Evolutionary conservation across 306 rosid genomes (phyloP).

Genomic region (Argentina anserina): DNA sequence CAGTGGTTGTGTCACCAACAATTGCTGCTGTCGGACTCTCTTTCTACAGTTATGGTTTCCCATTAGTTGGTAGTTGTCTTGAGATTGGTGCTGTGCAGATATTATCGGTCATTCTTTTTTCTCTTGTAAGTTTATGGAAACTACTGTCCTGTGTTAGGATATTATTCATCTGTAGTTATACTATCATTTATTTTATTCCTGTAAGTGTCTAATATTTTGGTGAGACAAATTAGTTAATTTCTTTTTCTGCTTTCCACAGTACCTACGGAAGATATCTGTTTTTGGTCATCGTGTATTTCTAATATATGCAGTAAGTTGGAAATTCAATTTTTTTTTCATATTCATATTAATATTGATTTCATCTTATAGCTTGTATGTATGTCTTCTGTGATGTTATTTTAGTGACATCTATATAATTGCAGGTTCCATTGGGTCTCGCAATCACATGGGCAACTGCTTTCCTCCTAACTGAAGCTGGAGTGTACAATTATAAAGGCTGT

Average conservation of each 20-base stretch:
- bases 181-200: not conserved
- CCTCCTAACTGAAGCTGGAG: conserved; percentile 82
- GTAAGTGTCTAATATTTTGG: not conserved
- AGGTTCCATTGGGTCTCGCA: conserved; percentile 97
- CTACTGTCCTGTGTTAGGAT: conserved; percentile 3
- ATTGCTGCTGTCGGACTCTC: conserved; percentile 99
- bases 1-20: conserved; percentile 94
- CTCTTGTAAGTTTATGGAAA: conserved; percentile 73
- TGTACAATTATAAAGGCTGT: conserved; percentile 86
- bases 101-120: conserved; percentile 69
- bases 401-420: conserved; percentile 27
- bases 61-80: conserved; percentile 83
- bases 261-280: conserved; percentile 88
- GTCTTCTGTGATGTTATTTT: conserved; percentile 21
- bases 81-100: conserved; percentile 96
- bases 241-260: conserved; percentile 48
- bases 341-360: conserved; percentile 4
- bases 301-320: conserved; percentile 78
- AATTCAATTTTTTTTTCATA: not conserved
- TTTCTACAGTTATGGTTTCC: conserved; percentile 90
- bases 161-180: not conserved
- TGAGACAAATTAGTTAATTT: conserved; percentile 16
- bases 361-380: conserved; percentile 11
- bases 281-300: conserved; percentile 94
- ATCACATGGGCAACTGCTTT: conserved; percentile 95